Conservation (phyloP, 2,329 filamentous ascomycete species). For the Pestalotiopsis sp. region DNA sequence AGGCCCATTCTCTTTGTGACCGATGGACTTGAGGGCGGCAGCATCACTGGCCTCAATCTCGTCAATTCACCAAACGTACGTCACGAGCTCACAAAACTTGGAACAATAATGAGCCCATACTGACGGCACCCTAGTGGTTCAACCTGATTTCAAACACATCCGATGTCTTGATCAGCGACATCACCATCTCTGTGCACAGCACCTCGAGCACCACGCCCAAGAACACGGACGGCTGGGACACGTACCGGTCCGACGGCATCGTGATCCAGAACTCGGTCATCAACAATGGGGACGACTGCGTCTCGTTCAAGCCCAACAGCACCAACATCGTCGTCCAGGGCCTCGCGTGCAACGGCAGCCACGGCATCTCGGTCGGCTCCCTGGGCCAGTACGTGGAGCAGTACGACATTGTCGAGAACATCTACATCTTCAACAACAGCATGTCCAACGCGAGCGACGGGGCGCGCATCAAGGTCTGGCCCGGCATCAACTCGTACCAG, state of each 20-base stretch:
- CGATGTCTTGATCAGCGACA: constrained; percentile 65
- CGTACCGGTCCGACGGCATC: constrained; percentile 62
- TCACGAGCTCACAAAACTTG: background rate
- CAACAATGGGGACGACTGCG: constrained; percentile 70
- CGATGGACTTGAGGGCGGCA: constrained; percentile 58
- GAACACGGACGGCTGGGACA: constrained; percentile 68
- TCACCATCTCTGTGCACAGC: constrained; percentile 49
- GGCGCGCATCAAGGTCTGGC: constrained; percentile 77
- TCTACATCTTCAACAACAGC: constrained; percentile 61
- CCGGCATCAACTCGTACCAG: constrained; percentile 55
- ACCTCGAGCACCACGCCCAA: constrained; percentile 57
- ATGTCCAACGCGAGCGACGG: constrained; percentile 65
- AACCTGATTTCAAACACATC: constrained; percentile 68
- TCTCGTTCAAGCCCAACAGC: constrained; percentile 75
- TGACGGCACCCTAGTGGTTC: constrained; percentile 51
- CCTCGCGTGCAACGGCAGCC: constrained; percentile 68
- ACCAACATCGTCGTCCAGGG: constrained; percentile 71
- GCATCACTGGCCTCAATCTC: constrained; percentile 62
- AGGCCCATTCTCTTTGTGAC: constrained; percentile 61
- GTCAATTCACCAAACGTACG: constrained; percentile 52
- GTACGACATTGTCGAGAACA: constrained; percentile 68
- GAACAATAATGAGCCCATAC: background rate
- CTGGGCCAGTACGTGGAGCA: constrained; percentile 67
- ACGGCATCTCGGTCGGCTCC: constrained; percentile 74
- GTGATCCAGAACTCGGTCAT: constrained; percentile 69